Conservation (phyloP, 139 green algal genomes). For the Chlamydomonas sphaeroides region DNA sequence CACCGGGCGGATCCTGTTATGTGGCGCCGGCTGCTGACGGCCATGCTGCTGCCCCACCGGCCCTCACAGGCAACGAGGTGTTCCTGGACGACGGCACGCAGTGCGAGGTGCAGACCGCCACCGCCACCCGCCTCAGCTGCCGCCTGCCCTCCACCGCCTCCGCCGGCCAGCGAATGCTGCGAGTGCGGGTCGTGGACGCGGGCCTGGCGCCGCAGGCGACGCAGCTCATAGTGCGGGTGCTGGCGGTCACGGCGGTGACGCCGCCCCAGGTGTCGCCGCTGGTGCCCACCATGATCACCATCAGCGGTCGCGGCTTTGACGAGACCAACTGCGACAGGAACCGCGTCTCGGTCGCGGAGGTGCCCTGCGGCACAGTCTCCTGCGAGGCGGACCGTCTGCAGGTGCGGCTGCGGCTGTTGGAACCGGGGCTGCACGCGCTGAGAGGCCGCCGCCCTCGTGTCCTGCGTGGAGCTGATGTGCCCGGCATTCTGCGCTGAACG, state of each 20-base stretch:
- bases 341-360: neutral
- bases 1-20: neutral
- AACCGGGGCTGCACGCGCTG: too few species aligned
- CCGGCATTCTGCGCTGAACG: too few species aligned
- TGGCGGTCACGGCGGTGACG: neutral
- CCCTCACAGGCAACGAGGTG: neutral
- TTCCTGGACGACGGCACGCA: neutral
- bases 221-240: neutral
- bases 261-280: neutral
- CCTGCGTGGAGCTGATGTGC: too few species aligned
- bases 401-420: neutral
- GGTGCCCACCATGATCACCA: neutral
- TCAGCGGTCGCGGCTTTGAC: constrained; percentile 36
- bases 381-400: neutral
- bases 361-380: neutral
- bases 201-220: too few species aligned
- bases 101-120: neutral
- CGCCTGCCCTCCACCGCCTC: neutral
- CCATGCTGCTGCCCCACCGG: neutral
- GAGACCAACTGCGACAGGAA: constrained; percentile 9
- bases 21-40: neutral
- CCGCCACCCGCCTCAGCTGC: neutral
- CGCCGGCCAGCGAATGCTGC: neutral
- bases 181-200: neutral
- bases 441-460: too few species aligned